phyloP scores from a whole-genome alignment of 805 yeast genomes.

The Candida corydali region DNA sequence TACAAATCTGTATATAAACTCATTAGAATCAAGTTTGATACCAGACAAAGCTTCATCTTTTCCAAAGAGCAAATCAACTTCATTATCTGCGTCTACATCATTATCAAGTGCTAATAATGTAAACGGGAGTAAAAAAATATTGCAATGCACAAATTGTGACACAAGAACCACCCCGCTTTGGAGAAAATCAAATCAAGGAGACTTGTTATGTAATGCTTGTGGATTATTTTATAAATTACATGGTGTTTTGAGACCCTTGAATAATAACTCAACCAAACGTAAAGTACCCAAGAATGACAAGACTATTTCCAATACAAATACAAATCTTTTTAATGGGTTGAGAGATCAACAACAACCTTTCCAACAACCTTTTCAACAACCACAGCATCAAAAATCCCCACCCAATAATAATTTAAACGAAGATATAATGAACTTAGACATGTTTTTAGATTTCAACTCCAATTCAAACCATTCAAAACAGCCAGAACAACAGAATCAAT shows the following conservation, averaged over 20 bases:
- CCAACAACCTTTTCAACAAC: neutral
- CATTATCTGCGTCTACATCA: neutral
- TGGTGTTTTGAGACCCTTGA: slow-evolving; percentile 41
- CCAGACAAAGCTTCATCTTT: slow-evolving; percentile 16
- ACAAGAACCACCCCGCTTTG: slow-evolving; percentile 44
- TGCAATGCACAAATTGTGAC: slow-evolving; percentile 40
- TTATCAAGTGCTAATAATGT: neutral
- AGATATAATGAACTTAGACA: slow-evolving; percentile 15
- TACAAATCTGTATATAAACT: slow-evolving; percentile 34
- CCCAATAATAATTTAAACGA: slow-evolving; percentile 6
- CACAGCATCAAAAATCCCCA: neutral
- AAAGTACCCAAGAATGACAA: slow-evolving; percentile 13
- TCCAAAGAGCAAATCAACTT: neutral
- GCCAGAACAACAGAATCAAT: neutral
- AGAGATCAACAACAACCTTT: slow-evolving; percentile 4
- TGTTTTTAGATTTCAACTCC: slow-evolving; percentile 14
- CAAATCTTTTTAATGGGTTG: slow-evolving; percentile 19
- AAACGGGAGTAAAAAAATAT: slow-evolving; percentile 14
- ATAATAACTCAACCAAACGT: slow-evolving; percentile 10
- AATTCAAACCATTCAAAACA: neutral
- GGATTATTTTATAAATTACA: slow-evolving; percentile 43
- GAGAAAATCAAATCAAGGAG: slow-evolving; percentile 41
- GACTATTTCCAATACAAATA: slow-evolving; percentile 20
- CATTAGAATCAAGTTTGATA: slow-evolving; percentile 33
- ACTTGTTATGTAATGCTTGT: slow-evolving; percentile 42